Evolutionary conservation across 257 asterid species (phyloP).

Genomic region (Solanum gracilifrons): DNA sequence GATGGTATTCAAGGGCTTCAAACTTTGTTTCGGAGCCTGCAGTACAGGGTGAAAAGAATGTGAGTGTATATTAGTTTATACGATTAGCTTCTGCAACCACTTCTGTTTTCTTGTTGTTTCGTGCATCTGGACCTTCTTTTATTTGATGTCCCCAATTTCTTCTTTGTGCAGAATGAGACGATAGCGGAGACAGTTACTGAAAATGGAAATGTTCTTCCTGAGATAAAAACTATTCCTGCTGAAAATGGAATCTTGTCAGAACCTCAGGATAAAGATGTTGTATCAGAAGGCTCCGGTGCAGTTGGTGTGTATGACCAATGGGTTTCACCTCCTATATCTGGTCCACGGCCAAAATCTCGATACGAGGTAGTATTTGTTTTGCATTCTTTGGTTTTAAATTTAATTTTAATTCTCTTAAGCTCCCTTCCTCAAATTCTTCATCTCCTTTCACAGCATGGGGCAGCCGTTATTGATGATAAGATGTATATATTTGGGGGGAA

Average conservation of each 20-base stretch:
- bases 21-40: conserved; percentile 55
- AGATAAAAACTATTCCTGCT: conserved; percentile 50
- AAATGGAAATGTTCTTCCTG: conserved; percentile 40
- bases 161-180: conserved; percentile 43
- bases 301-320: conserved; percentile 81
- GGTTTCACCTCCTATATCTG: conserved; percentile 74
- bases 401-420: neutral
- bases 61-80: conserved; percentile 31
- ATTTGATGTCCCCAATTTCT: neutral
- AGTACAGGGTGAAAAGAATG: conserved; percentile 63
- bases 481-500: conserved; percentile 95
- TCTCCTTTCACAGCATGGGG: conserved; percentile 63
- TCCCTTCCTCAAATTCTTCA: neutral
- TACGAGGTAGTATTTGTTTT: conserved; percentile 63
- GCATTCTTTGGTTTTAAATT: neutral
- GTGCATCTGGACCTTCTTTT: neutral
- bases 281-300: conserved; percentile 49
- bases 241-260: conserved; percentile 62
- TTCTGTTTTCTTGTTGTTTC: neutral
- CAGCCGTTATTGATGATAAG: conserved; percentile 77
- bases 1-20: conserved; percentile 93
- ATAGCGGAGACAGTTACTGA: conserved; percentile 39
- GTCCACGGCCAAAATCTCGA: conserved; percentile 63
- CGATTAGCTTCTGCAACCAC: neutral
- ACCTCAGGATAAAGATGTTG: conserved; percentile 73